A percentile compares a stretch with the other conserved stretches of the same genome.
phyloP scores from a whole-genome alignment of 495 filamentous ascomycete species.

The Rhypophila decipiens region DNA sequence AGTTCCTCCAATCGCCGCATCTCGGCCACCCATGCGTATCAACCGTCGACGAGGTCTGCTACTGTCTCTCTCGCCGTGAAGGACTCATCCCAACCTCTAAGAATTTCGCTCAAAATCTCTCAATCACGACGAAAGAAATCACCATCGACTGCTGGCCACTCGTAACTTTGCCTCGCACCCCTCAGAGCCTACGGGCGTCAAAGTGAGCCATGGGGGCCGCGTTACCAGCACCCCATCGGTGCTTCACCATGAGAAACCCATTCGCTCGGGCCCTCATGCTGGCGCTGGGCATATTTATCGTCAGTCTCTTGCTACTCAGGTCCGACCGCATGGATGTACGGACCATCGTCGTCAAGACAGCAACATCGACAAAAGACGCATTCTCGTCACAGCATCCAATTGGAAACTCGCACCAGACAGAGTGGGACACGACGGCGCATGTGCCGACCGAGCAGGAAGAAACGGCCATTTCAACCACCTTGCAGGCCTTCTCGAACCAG shows the following conservation, averaged over 20 bases:
- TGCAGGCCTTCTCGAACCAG: conserved; percentile 8
- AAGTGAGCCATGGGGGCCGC: conserved; percentile 35
- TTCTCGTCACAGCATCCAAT: conserved; percentile 28
- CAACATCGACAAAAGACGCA: conserved; percentile 26
- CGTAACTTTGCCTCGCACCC: no score
- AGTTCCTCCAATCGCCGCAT: no score
- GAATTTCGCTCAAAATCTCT: no score
- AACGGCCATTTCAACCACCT: conserved; percentile 9
- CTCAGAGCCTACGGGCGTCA: no score
- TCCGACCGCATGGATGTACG: conserved; percentile 34
- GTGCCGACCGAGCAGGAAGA: conserved; percentile 3
- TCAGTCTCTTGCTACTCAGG: conserved; percentile 29
- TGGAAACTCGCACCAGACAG: not conserved
- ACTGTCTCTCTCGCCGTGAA: no score
- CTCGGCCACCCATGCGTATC: no score
- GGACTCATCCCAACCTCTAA: no score
- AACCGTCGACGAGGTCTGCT: no score
- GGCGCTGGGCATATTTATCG: conserved; percentile 26
- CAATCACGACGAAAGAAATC: no score
- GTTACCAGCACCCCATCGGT: conserved; percentile 30
- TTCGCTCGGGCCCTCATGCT: conserved; percentile 33
- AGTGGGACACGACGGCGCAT: conserved; percentile 1
- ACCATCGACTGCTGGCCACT: no score
- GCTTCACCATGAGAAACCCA: conserved; percentile 40
- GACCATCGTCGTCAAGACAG: conserved; percentile 30